A percentile compares a stretch with the other conserved stretches of the same genome.
Evolutionary conservation across 805 yeast genomes (phyloP).

Genomic region (Zygosaccharomyces bisporus): DNA sequence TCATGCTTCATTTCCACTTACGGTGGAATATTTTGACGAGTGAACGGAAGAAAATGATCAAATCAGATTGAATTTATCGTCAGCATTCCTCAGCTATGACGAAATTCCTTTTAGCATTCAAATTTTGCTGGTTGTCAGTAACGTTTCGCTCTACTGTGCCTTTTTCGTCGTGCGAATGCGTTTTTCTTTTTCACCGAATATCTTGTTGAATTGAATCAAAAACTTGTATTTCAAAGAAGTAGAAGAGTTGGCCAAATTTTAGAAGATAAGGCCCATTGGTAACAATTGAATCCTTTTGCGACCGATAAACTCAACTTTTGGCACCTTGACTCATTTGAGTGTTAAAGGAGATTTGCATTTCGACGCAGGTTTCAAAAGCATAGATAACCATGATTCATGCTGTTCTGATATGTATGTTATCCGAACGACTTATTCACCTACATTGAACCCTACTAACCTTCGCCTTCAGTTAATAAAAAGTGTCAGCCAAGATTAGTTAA

Average conservation of each 20-base stretch:
- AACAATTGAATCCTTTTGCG: neutral
- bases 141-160: neutral
- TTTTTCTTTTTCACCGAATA: neutral
- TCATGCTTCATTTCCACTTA: no score
- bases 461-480: conserved; percentile 66
- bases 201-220: neutral
- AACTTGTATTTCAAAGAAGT: neutral
- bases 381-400: conserved; percentile 85
- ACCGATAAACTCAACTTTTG: no score
- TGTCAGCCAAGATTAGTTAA: conserved; percentile 87
- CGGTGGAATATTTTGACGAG: no score
- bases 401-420: conserved; percentile 66
- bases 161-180: neutral
- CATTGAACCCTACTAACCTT: conserved; percentile 8
- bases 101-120: no score
- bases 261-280: neutral
- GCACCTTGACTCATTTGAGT: no score
- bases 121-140: neutral
- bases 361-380: no score
- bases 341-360: no score
- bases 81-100: no score
- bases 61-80: no score
- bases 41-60: no score
- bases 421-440: neutral
- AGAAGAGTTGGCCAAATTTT: no score